Evolutionary conservation across 2,329 filamentous ascomycete genomes (phyloP), one percentile per base, ranked within the genome.

Genomic region (Botrytis byssoidea): DNA sequence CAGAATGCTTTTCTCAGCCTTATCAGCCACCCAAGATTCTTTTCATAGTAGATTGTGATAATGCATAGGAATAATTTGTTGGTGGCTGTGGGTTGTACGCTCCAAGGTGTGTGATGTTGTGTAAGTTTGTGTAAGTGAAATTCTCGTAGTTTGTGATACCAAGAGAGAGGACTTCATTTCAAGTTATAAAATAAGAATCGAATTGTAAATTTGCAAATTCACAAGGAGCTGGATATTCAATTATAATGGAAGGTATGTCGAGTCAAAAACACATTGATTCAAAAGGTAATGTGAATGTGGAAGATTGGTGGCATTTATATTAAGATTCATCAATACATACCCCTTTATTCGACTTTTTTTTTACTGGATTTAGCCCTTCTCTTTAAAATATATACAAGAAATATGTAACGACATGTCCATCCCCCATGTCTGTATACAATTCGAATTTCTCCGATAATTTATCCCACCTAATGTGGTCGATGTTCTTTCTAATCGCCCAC

Each of bases 321-420:
- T 40, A 7, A 37, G 16, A 40, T 68, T 68, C 16, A 22, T 68
- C 65, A 42, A 68, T 12, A 32, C 35, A 57, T 57, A 32, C 55
- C 9, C 66, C 48, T 32, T 57, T 68, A 6, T 68, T 32, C 29
- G 10, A 32, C 32, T 25, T 16, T 44, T 40, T 40, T 67, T 68
- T 9, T 10, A 22, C 7, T 25, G n/a, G 5, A 18, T 29, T 22
- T 20, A 32, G 29, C 10, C 32, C 16, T 22, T 48, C 25, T 55
- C 60, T 63, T 16, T n/a, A n/a, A 57, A 57, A 69, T 59, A 69
- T 69, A 6, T 69, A 69, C 66, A 69, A 42, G 22, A 59, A 69
- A 32, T 40, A 57, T 57, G 10, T 69, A 57, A 32, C 20, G n/a
- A 57, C 35, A 59, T 57, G 37, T n/a, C 25, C 18, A 69, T 57